Conservation (phyloP, 202 grass and related monocot species). For the Schoenoplectus triqueter region DNA sequence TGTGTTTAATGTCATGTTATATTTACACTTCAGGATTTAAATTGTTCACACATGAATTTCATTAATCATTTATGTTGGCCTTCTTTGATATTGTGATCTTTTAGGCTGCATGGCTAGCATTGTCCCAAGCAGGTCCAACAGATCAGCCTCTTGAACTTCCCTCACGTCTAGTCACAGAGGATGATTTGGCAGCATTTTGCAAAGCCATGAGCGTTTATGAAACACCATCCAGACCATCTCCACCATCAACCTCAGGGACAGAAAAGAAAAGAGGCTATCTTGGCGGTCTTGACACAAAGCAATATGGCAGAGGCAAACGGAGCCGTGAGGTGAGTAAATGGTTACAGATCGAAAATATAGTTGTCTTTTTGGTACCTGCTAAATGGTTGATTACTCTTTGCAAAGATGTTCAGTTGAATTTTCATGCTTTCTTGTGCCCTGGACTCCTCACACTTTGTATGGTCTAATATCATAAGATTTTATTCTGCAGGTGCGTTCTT, state of each 20-base stretch:
- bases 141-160: constrained; percentile 54
- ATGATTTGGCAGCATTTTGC: constrained; percentile 78
- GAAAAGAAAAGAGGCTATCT: constrained; percentile 76
- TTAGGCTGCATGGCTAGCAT: constrained; percentile 71
- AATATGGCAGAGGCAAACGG: constrained; percentile 98
- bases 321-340: constrained; percentile 74
- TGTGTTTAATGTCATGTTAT: neutral
- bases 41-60: neutral
- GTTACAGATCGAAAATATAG: neutral
- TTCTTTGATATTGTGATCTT: constrained; percentile 39
- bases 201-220: constrained; percentile 91
- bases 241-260: constrained; percentile 48
- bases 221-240: constrained; percentile 39
- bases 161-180: constrained; percentile 90
- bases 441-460: constrained; percentile 12
- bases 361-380: neutral
- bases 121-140: constrained; percentile 71
- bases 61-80: constrained; percentile 12
- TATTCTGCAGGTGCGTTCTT: constrained; percentile 84
- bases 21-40: neutral
- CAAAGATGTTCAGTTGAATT: constrained; percentile 6
- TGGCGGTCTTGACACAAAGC: constrained; percentile 79
- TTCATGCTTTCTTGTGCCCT: constrained; percentile 11
- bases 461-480: constrained; percentile 42
- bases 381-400: constrained; percentile 17